Percentiles rank a stretch among this genome's conserved stretches.
phyloP scores from a whole-genome alignment of 768 basidiomycete species.

The Auricularia sp. region DNA sequence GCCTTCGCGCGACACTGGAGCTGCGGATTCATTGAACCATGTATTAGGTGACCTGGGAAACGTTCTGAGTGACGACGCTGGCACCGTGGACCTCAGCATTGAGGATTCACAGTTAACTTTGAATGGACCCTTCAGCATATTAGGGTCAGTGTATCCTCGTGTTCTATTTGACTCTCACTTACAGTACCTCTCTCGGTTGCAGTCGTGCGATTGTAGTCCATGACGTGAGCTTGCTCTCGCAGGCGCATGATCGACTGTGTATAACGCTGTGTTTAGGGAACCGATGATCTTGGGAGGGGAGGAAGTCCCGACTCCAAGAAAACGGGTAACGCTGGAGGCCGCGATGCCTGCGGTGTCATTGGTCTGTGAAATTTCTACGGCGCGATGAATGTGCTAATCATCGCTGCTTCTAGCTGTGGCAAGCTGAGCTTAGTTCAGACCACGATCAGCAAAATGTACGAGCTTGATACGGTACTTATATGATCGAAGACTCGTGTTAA shows the following conservation, averaged over 20 bases:
- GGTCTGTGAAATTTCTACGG: conserved; percentile 25
- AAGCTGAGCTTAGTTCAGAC: background rate
- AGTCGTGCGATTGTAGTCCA: conserved; percentile 71
- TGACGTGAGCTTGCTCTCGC: conserved; percentile 31
- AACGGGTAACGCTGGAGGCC: conserved; percentile 68
- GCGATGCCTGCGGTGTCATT: conserved; percentile 77
- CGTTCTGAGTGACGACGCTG: conserved; percentile 48
- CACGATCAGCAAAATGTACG: too few relatives aligned
- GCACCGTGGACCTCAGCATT: conserved; percentile 48
- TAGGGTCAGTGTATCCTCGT: conserved; percentile 42
- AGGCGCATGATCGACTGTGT: background rate
- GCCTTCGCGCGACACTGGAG: background rate
- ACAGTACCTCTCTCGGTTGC: background rate
- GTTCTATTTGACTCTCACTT: conserved; percentile 4
- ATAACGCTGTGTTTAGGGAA: conserved; percentile 29
- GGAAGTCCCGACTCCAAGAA: conserved; percentile 56
- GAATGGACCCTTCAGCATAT: conserved; percentile 53
- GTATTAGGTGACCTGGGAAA: conserved; percentile 49
- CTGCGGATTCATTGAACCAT: background rate
- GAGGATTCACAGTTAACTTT: conserved; percentile 53
- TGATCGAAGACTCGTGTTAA: too few relatives aligned
- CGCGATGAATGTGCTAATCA: background rate
- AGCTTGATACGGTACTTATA: too few relatives aligned
- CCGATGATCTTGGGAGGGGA: conserved; percentile 71
- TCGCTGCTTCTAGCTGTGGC: background rate